Evolutionary conservation across 1,139 yeast genomes (phyloP), one percentile per base, ranked within the genome.

Genomic region (Geotrichum histeridarum): DNA sequence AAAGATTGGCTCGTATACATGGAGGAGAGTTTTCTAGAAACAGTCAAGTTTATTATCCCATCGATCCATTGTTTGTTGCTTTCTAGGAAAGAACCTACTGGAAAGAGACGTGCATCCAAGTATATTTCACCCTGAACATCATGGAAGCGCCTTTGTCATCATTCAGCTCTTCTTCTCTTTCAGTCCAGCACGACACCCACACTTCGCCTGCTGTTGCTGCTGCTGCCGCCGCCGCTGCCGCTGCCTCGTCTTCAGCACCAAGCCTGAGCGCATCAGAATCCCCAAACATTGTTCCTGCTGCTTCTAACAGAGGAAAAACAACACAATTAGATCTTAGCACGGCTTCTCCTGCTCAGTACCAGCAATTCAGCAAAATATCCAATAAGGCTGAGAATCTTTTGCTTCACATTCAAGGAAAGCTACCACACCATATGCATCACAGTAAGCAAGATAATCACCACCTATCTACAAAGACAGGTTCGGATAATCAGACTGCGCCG

Each of bases 371-470:
- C 30, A 11, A 39, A 18, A 8, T 18, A 12, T 27, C 44, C 5
- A 22, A 47, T 18, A 47, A 37, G 33, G 48, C 46, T 22, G 48
- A 50, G n/a, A 47, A 30, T 9, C 43, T 47, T 17, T 18, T 47
- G 6, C 43, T 33, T 36, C 41, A 47, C 22, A 27, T 47, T 30
- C 48, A 50, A 11, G 36, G 15, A 31, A 36, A 36, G 14, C 18
- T 14, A 4, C 44, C 44, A 3, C 33, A 17, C 11, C 44, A 42
- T 17, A 9, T 12, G n/a, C 44, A 42, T 15, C 32, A 27, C 33
- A 58, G 63, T 42, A 62, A 61, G 48, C 59, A 62, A 54, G 63
- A 62, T 50, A 53, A 54, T 42, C 65, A 62, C 49, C 63, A 61
- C 45, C 43, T 61, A 33, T 11, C 37, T 33, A 33, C 14, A 33